Evolutionary conservation across 2,329 filamentous ascomycete species (phyloP), one percentile per base, ranked within the genome.

Genomic region (Aspergillus aculeatus): DNA sequence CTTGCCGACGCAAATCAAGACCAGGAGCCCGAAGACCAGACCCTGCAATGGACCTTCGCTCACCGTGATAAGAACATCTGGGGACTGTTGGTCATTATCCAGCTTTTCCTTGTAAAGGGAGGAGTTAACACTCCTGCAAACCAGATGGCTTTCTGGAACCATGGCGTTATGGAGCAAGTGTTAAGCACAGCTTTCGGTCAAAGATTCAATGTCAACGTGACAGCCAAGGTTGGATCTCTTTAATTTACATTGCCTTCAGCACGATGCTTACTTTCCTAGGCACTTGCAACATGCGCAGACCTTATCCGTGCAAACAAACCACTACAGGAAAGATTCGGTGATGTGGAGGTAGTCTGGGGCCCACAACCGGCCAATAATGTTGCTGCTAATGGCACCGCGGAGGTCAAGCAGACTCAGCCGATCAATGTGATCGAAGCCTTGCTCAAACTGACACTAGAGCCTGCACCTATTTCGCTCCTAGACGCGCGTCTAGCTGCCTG

Each of bases 361-460:
- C 61, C 68, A 55, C 64, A 69, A 56, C 51, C 66, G 41, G 53
- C 53, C 26, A 63, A 58, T 16, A 63, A 70, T 35, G 58, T 64
- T 48, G 65, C 67, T 44, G 38, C 6, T 5, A 80, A 80, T 65
- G 76, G 77, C 29, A 69, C 70, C 51, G 50, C 69, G 6, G 63
- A 68, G 23, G 57, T 55, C 23, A 86, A 86, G 61, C 82, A 81
- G n/a, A 75, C 82, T 10, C 78, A 82, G 14, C 84, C 85, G 58
- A 86, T 94, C 35, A 96, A 96, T 75, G 92, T 99, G 31, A 96
- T 99, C 69, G 94, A 98, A 74, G 95, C 91, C 1, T 81, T 99
- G 19, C 81, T 99, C 51, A 92, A 97, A 67, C 80, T 97, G 48
- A 88, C 89, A 0, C 80, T 99, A 9, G 87, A 87, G 58, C 81